phyloP scores from a whole-genome alignment of 768 basidiomycete species.

The Terana coerulea region DNA sequence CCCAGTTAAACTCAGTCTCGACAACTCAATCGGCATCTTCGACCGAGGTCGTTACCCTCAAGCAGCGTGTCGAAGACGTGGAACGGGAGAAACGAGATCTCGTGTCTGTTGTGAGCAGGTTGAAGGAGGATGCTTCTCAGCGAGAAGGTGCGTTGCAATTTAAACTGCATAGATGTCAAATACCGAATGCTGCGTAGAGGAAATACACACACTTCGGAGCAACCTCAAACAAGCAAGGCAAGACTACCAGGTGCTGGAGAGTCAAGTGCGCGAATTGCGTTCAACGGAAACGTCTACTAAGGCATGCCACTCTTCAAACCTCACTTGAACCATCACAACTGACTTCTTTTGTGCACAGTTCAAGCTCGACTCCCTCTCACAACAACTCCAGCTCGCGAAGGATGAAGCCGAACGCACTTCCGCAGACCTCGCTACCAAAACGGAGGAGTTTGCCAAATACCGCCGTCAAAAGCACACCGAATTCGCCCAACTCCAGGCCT shows the following conservation, averaged over 20 bases:
- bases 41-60: slow-evolving; percentile 54
- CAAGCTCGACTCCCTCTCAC: slow-evolving; percentile 78
- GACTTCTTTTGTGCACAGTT: slow-evolving; percentile 47
- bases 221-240: slow-evolving; percentile 73
- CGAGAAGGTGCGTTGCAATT: slow-evolving; percentile 62
- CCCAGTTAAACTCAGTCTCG: slow-evolving; percentile 53
- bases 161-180: background rate
- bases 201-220: slow-evolving; percentile 62
- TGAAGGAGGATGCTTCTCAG: slow-evolving; percentile 71
- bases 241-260: slow-evolving; percentile 65
- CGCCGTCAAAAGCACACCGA: slow-evolving; percentile 80
- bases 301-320: slow-evolving; percentile 34
- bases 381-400: slow-evolving; percentile 76
- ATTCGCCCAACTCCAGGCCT: slow-evolving; percentile 67
- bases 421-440: slow-evolving; percentile 64
- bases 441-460: slow-evolving; percentile 81
- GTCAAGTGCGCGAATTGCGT: slow-evolving; percentile 66
- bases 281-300: slow-evolving; percentile 76
- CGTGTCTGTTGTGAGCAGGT: slow-evolving; percentile 73
- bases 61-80: slow-evolving; percentile 62
- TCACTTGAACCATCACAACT: slow-evolving; percentile 7
- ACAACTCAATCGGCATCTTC: slow-evolving; percentile 61
- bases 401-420: slow-evolving; percentile 71
- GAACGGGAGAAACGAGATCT: slow-evolving; percentile 92
- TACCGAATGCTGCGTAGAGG: slow-evolving; percentile 41